Base-by-base conservation (phyloP, 202 grass and related monocot species). In the Bolboschoenoplectus hybrid region DNA sequence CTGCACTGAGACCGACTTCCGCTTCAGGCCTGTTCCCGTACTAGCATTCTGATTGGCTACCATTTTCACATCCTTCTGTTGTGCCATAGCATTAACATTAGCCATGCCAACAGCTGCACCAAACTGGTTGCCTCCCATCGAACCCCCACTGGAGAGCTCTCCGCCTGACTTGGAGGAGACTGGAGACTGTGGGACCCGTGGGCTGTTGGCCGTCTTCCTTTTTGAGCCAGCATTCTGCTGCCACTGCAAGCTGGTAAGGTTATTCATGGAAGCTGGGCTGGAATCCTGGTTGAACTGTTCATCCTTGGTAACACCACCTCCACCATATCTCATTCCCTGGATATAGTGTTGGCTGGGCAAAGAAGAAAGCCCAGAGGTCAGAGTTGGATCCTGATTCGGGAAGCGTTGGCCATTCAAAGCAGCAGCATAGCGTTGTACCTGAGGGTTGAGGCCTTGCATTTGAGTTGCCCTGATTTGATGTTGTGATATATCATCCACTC, bases 131-230 rank as follows among this genome's bases (percentile, higher is more conserved):
- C 89, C 92, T 43, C 90, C 89, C 79, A 94, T 90, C 50, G 95
- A 98, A 88, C 85, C 80, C 20, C 80, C 91, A 91, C 89, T 89
- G 52, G 95, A 97, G 75, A 93, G 88, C 75, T 95, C 95, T 76
- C 96, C 82, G 46, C 65, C 91, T 68, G 96, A 98, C 92, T 92
- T 94, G 5, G 96, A 98, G 80, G 96, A 95, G n/a, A 98, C 90
- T 17, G 90, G 91, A 88, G 93, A 95, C 38, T 96, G 96, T 55
- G 93, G 87, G 47, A 89, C 91, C 65, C 91, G 87, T 62, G 91
- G 90, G 61, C 83, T 89, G 68, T 81, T 81, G 66, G 81, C 80
- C 13, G 85, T 47, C 84, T 94, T 98, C 84, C 96, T 95, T 86
- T 88, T 96, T 68, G 89, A 85, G 60, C 76, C 85, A 7, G 88